Evolutionary conservation across 2,329 filamentous ascomycete genomes (phyloP), one percentile per base, ranked within the genome.

Genomic region (Pezicula neosporulosa): DNA sequence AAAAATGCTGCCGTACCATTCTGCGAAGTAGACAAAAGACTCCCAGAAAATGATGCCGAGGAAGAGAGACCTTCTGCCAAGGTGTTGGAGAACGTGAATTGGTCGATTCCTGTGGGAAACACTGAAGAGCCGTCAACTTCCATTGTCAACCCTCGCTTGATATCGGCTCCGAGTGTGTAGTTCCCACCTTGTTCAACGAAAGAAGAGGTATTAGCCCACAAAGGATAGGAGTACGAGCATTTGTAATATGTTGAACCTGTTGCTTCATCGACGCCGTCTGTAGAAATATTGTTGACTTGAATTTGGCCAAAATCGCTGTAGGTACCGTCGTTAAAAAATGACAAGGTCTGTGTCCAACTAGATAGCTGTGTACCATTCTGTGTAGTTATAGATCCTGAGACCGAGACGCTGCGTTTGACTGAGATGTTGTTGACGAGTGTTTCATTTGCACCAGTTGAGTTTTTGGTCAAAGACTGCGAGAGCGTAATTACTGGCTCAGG

Each of bases 41-140:
- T 68, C 6, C 73, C 75, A 16, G 61, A 54, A 30, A 28, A 44
- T 5, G 54, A 74, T 67, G 3, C 55, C 37, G 7, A 58, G 47
- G 4, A 55, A 49, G 19, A 63, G 53, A 28, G 61, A 55, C 30
- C 42, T 33, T 44, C 21, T 6, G 53, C 44, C 7, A 55, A 27
- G 46, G 62, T 38, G 37, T 62, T 51, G 50, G 70, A 44, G 4
- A 66, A 51, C 21, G 68, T 59, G 56, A 86, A 85, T 0, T 77
- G 78, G 56, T 86, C 80, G 3, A 86, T 68, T 2, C 82, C 82
- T 0, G 76, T 81, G 0, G 85, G 80, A 47, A 87, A 82, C 24
- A 80, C 72, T 1, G 77, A 66, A 8, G 67, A 62, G 4, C 77
- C 76, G 21, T 68, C 53, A 24, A 73, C 71, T 24, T 70, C 62